A percentile compares a stretch with the other conserved stretches of the same genome.
Evolutionary conservation across 1,139 yeast species (phyloP).

Genomic region (Kurtzmaniella natalensis): DNA sequence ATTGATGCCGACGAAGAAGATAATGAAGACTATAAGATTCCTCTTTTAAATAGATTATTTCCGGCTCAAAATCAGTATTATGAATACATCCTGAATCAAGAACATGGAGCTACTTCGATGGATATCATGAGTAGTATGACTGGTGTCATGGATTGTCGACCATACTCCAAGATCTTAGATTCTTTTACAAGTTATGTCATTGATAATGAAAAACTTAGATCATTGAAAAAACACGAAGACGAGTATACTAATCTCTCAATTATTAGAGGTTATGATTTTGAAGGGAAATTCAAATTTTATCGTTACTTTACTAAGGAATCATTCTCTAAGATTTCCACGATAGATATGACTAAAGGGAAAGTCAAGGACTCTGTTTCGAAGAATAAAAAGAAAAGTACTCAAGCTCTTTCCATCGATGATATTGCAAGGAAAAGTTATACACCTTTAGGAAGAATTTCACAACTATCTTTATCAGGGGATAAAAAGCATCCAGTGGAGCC

Average conservation of each 20-base stretch:
- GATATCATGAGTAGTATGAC: conserved; percentile 43
- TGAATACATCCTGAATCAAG: conserved; percentile 38
- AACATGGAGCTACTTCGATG: conserved; percentile 55
- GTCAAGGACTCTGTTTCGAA: conserved; percentile 4
- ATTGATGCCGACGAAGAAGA: conserved; percentile 13
- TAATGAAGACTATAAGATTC: conserved; percentile 12
- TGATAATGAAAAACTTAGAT: conserved; percentile 21
- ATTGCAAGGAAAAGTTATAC: conserved; percentile 19
- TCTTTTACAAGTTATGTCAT: conserved; percentile 31
- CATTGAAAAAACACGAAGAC: conserved; percentile 20
- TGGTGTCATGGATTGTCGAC: conserved; percentile 52
- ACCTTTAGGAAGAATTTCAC: conserved; percentile 24
- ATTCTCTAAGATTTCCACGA: conserved; percentile 3
- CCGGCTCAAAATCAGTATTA: conserved; percentile 64
- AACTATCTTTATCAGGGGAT: conserved; percentile 16
- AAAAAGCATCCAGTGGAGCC: conserved; percentile 4
- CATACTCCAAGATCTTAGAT: conserved; percentile 49
- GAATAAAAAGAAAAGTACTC: neutral
- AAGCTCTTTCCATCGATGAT: conserved; percentile 11
- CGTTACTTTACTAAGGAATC: conserved; percentile 49
- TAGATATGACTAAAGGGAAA: conserved; percentile 8
- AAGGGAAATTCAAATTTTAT: conserved; percentile 69
- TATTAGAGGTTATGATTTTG: conserved; percentile 64
- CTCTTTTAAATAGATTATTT: conserved; percentile 44
- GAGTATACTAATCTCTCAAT: conserved; percentile 29